A percentile compares a stretch with the other conserved stretches of the same genome.
Evolutionary conservation across 805 yeast species (phyloP).

Genomic region (Sugiyamaella americana): DNA sequence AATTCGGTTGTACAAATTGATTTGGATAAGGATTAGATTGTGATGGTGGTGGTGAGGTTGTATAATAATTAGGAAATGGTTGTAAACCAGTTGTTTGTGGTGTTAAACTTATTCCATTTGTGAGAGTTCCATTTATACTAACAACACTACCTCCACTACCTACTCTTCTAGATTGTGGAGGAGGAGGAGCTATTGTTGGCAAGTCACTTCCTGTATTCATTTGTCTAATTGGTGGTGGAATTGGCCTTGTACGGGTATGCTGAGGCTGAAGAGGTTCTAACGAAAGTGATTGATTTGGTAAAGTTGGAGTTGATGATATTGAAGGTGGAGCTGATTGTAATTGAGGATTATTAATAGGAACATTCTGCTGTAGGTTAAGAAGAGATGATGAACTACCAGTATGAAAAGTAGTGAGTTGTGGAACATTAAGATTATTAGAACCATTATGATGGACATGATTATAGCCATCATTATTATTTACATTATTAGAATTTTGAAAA

Average conservation of each 20-base stretch:
- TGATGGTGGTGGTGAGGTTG: background rate
- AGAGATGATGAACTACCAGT: background rate
- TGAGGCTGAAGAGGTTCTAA: constrained; percentile 5
- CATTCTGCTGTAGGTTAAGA: no score
- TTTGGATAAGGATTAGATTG: background rate
- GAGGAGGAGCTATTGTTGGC: constrained; percentile 9
- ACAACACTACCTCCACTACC: constrained; percentile 1
- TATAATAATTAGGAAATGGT: background rate
- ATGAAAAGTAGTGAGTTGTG: background rate
- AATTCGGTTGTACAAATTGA: background rate
- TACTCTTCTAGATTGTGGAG: constrained; percentile 10
- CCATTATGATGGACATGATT: background rate
- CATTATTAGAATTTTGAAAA: no score
- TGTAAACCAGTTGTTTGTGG: constrained; percentile 1
- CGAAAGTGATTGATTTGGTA: background rate
- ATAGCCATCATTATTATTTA: background rate
- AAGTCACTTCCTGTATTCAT: background rate
- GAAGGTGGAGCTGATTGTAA: constrained; percentile 1
- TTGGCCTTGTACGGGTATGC: constrained; percentile 1
- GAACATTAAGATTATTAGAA: background rate
- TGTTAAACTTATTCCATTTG: background rate
- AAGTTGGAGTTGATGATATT: constrained; percentile 1
- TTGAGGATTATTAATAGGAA: background rate
- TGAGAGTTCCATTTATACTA: background rate
- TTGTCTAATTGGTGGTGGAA: constrained; percentile 6